Evolutionary conservation across 2,329 filamentous ascomycete species (phyloP).

Genomic region (Diaporthe velutina): DNA sequence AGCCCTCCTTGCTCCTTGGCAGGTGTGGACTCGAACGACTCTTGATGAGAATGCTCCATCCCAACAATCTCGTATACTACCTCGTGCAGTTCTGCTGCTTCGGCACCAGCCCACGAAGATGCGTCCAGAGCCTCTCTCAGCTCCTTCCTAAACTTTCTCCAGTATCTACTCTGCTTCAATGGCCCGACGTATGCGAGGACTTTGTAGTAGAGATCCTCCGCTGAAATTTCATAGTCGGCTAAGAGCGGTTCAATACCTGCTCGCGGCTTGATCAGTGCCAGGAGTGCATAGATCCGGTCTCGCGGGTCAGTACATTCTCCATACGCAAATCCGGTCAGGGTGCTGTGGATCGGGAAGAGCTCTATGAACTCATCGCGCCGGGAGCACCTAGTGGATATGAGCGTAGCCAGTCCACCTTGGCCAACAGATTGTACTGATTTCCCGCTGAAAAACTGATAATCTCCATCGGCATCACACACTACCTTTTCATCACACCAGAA

Average conservation of each 20-base stretch:
- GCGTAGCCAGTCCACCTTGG: background rate
- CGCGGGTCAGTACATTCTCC: background rate
- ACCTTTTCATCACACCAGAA: background rate
- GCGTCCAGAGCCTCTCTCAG: background rate
- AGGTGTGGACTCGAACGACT: too few species aligned
- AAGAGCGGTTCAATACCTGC: background rate
- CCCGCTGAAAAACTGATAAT: background rate
- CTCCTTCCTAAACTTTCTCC: background rate
- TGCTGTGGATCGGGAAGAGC: background rate
- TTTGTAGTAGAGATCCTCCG: background rate
- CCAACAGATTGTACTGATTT: background rate
- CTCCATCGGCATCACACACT: background rate
- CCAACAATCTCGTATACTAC: background rate
- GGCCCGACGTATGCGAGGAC: background rate
- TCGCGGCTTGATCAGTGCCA: background rate
- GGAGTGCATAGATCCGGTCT: background rate
- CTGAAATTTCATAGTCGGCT: background rate
- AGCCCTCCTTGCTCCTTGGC: background rate
- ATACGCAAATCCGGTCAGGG: background rate
- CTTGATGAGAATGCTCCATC: too few species aligned
- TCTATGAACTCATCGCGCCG: background rate
- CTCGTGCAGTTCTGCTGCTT: background rate
- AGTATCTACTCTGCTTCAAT: background rate
- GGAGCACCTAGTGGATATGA: background rate
- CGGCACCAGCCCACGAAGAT: background rate